Percentiles rank a stretch among this genome's conserved stretches.
These are phyloP conservation scores for Apiospora koreana DNA, from an alignment of 2,329 filamentous ascomycete species.

Conservation along the genomic window DNA sequence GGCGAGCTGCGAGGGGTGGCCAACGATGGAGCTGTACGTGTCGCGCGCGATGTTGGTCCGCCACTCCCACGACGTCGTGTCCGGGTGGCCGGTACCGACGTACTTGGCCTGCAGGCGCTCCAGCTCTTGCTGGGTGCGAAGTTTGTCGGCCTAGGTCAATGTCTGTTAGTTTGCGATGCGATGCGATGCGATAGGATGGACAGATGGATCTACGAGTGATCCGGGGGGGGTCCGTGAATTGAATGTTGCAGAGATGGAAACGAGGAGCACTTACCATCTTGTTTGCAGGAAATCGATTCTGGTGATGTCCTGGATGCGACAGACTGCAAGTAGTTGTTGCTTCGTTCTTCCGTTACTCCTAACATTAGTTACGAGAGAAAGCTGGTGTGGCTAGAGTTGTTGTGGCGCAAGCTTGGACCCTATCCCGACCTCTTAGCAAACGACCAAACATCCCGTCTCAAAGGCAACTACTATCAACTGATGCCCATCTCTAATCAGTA, in stretches of 20 bases:
- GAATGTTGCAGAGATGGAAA: not conserved
- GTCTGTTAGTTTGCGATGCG: not conserved
- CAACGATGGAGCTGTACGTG: conserved; percentile 84
- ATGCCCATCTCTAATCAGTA: not conserved
- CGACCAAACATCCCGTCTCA: not conserved
- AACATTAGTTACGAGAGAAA: not conserved
- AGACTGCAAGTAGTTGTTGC: not conserved
- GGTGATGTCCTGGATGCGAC: not conserved
- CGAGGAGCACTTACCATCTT: not conserved
- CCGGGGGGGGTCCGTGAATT: too few species aligned
- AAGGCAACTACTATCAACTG: not conserved
- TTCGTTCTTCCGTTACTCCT: not conserved
- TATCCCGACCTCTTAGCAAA: conserved; percentile 2
- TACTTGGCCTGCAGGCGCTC: conserved; percentile 95
- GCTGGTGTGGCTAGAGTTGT: not conserved
- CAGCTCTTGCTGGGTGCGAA: conserved; percentile 95
- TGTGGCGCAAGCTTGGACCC: conserved; percentile 12
- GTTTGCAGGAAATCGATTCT: not conserved
- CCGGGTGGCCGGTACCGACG: conserved; percentile 92
- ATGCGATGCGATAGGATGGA: not conserved
- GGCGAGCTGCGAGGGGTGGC: conserved; percentile 82
- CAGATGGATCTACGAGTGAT: too few species aligned
- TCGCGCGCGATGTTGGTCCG: conserved; percentile 93
- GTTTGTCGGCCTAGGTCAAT: conserved; percentile 80
- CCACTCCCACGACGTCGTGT: conserved; percentile 98